Percentiles rank a stretch among this genome's conserved stretches.
Evolutionary conservation across 2,329 filamentous ascomycete species (phyloP).

Genomic region (Penicillium corylophilum): DNA sequence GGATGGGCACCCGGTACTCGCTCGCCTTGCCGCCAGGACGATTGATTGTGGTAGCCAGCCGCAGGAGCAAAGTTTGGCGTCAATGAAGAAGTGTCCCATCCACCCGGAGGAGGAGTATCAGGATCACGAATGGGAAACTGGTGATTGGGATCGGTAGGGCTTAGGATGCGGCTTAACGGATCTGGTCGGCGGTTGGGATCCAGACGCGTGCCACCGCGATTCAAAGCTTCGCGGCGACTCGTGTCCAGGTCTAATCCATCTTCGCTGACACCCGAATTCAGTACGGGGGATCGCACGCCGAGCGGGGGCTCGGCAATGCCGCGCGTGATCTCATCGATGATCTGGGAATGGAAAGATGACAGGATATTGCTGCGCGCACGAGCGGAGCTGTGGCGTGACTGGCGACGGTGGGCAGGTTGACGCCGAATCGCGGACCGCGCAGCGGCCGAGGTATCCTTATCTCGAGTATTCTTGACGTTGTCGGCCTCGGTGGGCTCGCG

Average conservation of each 20-base stretch:
- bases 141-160: slow-evolving; percentile 29
- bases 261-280: slow-evolving; percentile 27
- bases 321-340: slow-evolving; percentile 33
- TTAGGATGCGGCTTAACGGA: slow-evolving; percentile 1
- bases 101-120: neutral
- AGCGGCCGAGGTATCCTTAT: slow-evolving; percentile 55
- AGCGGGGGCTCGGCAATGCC: slow-evolving; percentile 23
- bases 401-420: slow-evolving; percentile 40
- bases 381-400: slow-evolving; percentile 27
- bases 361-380: slow-evolving; percentile 30
- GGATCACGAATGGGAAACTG: neutral
- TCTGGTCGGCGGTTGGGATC: slow-evolving; percentile 5
- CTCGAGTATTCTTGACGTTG: slow-evolving; percentile 39
- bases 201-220: slow-evolving; percentile 5
- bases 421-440: slow-evolving; percentile 60
- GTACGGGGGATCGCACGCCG: slow-evolving; percentile 27
- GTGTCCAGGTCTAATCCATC: slow-evolving; percentile 32
- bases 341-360: slow-evolving; percentile 30
- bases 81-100: slow-evolving; percentile 23
- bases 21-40: slow-evolving; percentile 4
- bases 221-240: slow-evolving; percentile 31
- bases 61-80: slow-evolving; percentile 49
- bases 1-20: slow-evolving; percentile 7
- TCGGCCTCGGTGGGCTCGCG: slow-evolving; percentile 52
- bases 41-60: slow-evolving; percentile 30